phyloP scores from a whole-genome alignment of 495 filamentous ascomycete genomes.

The Trichoderma gamsii region DNA sequence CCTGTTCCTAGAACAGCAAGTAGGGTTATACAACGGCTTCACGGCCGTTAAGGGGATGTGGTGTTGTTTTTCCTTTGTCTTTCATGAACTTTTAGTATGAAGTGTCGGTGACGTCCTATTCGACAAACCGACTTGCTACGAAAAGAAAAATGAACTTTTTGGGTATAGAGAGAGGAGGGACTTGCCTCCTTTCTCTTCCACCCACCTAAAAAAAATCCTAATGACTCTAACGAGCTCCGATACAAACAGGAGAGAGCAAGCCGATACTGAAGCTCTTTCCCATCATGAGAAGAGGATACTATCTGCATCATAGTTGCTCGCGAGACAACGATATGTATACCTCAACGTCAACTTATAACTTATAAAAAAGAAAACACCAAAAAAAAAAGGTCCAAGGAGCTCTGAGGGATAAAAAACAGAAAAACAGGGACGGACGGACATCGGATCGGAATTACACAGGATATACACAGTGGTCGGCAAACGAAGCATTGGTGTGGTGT shows the following conservation, averaged over 20 bases:
- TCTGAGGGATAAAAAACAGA: not conserved
- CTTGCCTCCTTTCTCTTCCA: not conserved
- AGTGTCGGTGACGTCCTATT: not conserved
- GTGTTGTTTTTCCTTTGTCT: slow-evolving; percentile 8
- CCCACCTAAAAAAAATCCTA: not conserved
- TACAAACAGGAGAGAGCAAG: not conserved
- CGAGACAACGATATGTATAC: not conserved
- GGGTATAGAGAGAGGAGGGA: not conserved
- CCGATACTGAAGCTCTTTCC: slow-evolving; percentile 4
- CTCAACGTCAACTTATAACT: not conserved
- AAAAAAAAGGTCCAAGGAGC: not conserved
- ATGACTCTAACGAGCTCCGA: slow-evolving; percentile 3
- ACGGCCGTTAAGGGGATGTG: slow-evolving; percentile 5
- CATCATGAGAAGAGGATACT: not conserved
- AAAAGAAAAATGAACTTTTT: slow-evolving; percentile 7
- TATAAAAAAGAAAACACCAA: not conserved
- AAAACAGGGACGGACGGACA: not conserved
- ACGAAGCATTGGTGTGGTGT: slow-evolving; percentile 3
- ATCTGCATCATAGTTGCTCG: not conserved
- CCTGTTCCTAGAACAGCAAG: slow-evolving; percentile 1
- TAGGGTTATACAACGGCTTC: not conserved
- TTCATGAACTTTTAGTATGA: slow-evolving; percentile 11
- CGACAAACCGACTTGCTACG: not conserved
- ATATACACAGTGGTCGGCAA: slow-evolving; percentile 12
- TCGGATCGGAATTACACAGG: slow-evolving; percentile 8